A percentile compares a stretch with the other conserved stretches of the same genome.
phyloP scores from a whole-genome alignment of 331 rosid species.

The Quercus tomentella region DNA sequence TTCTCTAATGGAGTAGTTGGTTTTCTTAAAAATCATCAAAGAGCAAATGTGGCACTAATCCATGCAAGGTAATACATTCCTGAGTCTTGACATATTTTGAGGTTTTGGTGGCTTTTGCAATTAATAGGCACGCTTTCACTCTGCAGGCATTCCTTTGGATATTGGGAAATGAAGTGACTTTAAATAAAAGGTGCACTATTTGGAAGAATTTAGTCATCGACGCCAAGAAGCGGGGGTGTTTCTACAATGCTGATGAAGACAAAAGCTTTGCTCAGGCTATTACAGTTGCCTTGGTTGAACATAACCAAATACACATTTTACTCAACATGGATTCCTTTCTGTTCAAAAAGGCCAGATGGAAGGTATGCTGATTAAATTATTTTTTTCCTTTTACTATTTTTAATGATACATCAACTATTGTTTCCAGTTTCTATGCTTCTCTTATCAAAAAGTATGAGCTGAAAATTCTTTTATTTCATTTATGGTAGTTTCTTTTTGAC shows the following conservation, averaged over 20 bases:
- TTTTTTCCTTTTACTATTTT: background rate
- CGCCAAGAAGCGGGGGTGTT: slow-evolving; percentile 23
- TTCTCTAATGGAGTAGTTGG: slow-evolving; percentile 35
- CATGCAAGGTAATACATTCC: slow-evolving; percentile 33
- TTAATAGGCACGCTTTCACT: background rate
- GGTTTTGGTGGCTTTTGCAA: background rate
- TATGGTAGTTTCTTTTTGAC: too few species aligned
- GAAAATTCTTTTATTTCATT: too few species aligned
- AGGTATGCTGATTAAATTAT: slow-evolving; percentile 10
- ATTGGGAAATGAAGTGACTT: slow-evolving; percentile 24
- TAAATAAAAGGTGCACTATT: slow-evolving; percentile 14
- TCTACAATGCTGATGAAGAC: slow-evolving; percentile 26
- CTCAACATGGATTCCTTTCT: background rate
- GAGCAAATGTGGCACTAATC: slow-evolving; percentile 48
- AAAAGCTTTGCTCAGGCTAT: slow-evolving; percentile 3
- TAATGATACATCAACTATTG: background rate
- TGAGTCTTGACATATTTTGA: background rate
- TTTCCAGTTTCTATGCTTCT: too few species aligned
- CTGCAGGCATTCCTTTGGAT: slow-evolving; percentile 37
- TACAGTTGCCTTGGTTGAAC: background rate
- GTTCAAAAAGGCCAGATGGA: slow-evolving; percentile 26
- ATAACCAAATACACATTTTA: background rate
- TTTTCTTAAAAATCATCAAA: slow-evolving; percentile 33
- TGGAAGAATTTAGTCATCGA: slow-evolving; percentile 26
- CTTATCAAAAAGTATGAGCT: too few species aligned